Evolutionary conservation across 352 stramenopile genomes (phyloP).

Genomic region (Phytopythium boreale): DNA sequence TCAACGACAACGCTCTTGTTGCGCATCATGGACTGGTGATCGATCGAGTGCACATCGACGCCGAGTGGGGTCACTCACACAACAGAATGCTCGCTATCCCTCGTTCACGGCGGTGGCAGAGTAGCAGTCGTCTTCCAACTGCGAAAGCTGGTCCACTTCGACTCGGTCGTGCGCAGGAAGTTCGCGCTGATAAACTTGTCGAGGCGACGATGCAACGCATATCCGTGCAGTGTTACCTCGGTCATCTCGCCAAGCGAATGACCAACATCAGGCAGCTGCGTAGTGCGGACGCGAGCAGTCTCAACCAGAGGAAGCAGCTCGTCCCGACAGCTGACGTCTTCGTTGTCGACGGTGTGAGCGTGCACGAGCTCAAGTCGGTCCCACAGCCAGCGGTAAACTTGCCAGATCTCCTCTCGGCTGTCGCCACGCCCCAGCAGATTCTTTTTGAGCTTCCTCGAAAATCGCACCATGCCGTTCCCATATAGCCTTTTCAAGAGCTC

Average conservation of each 20-base stretch:
- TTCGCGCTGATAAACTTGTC: conserved; percentile 4
- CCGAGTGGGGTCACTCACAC: too few species aligned
- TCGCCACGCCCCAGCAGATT: neutral
- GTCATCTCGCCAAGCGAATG: neutral
- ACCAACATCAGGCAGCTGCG: neutral
- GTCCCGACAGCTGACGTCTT: neutral
- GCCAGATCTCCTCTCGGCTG: neutral
- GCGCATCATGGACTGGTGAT: too few species aligned
- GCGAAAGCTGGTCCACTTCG: neutral
- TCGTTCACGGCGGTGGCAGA: neutral
- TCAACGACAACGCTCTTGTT: too few species aligned
- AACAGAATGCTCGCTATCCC: neutral
- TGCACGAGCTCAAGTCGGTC: neutral
- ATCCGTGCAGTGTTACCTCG: neutral
- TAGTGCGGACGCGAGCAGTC: neutral
- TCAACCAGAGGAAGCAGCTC: neutral
- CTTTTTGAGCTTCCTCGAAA: neutral
- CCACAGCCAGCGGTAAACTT: neutral
- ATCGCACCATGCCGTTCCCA: neutral
- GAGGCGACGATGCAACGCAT: neutral
- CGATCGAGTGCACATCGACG: too few species aligned
- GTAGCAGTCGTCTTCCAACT: neutral
- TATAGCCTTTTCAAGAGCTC: neutral
- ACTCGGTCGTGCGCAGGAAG: neutral
- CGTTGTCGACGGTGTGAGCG: neutral